Conservation (phyloP, 1,139 yeast species). For the Geotrichum carabidarum region DNA sequence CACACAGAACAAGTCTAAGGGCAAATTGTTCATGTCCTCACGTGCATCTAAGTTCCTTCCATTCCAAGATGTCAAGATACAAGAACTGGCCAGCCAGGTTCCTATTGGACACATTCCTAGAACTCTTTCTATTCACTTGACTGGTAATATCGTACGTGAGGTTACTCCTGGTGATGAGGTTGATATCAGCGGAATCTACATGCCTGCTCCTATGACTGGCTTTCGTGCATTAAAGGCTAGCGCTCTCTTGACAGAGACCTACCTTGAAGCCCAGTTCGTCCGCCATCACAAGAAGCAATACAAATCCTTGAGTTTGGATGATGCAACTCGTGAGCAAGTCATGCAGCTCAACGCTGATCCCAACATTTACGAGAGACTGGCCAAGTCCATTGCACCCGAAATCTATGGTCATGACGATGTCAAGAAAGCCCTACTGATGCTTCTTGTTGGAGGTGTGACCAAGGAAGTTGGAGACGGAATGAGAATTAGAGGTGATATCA, state of each 20-base stretch:
- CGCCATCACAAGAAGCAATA: conserved; percentile 87
- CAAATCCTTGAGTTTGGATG: conserved; percentile 57
- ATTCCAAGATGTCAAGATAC: conserved; percentile 92
- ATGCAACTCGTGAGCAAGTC: conserved; percentile 54
- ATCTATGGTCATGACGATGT: conserved; percentile 92
- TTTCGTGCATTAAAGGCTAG: conserved; percentile 78
- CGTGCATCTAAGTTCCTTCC: conserved; percentile 93
- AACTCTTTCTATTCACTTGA: conserved; percentile 72
- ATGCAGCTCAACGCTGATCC: conserved; percentile 53
- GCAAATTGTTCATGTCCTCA: conserved; percentile 87
- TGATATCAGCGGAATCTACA: conserved; percentile 83
- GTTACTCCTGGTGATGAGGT: conserved; percentile 94
- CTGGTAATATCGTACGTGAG: conserved; percentile 82
- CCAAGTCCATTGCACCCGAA: conserved; percentile 94
- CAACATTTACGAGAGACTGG: conserved; percentile 70
- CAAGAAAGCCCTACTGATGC: conserved; percentile 77
- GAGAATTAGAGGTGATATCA: conserved; percentile 95
- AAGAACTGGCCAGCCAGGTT: conserved; percentile 92
- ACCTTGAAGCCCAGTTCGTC: conserved; percentile 79
- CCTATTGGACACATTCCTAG: conserved; percentile 98
- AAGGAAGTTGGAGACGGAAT: conserved; percentile 94
- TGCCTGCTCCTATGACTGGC: conserved; percentile 95
- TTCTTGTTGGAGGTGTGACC: conserved; percentile 92
- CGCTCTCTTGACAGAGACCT: conserved; percentile 90
- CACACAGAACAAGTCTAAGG: conserved; percentile 70